Percentiles rank a stretch among this genome's conserved stretches.
These are phyloP conservation scores for Aspergillus nomiae DNA, from an alignment of 2,329 filamentous ascomycete genomes.

Conservation along the genomic window DNA sequence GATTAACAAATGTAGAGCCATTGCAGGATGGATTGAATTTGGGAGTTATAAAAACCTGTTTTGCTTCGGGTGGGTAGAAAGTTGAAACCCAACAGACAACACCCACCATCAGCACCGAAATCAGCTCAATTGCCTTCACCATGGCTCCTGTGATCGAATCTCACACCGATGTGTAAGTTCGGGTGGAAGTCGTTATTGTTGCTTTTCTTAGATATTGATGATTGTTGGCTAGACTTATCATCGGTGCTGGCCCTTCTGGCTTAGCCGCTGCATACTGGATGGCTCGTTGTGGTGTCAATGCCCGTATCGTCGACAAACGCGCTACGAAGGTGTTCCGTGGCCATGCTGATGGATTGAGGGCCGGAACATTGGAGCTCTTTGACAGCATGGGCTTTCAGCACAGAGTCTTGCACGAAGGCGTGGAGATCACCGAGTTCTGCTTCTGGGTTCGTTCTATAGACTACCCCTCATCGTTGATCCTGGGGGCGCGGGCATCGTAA, in stretches of 20 bases:
- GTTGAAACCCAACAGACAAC: no score
- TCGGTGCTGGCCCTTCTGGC: constrained; percentile 55
- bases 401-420: constrained; percentile 64
- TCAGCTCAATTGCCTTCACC: background rate
- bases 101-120: background rate
- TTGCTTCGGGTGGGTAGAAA: no score
- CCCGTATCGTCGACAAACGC: constrained; percentile 52
- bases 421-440: constrained; percentile 67
- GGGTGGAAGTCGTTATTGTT: background rate
- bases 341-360: constrained; percentile 23
- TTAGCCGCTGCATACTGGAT: constrained; percentile 54
- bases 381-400: constrained; percentile 70
- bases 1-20: background rate
- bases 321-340: constrained; percentile 37
- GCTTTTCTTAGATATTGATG: background rate
- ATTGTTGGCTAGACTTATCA: constrained; percentile 31
- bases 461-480: background rate
- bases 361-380: constrained; percentile 53
- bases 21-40: background rate
- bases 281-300: constrained; percentile 50
- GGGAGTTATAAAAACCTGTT: background rate
- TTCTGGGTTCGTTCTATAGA: constrained; percentile 40
- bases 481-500: background rate
- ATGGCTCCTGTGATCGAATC: constrained; percentile 10
- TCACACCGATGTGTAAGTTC: constrained; percentile 13